Evolutionary conservation across 2,329 filamentous ascomycete species (phyloP).

Genomic region (Annulohypoxylon truncatum): DNA sequence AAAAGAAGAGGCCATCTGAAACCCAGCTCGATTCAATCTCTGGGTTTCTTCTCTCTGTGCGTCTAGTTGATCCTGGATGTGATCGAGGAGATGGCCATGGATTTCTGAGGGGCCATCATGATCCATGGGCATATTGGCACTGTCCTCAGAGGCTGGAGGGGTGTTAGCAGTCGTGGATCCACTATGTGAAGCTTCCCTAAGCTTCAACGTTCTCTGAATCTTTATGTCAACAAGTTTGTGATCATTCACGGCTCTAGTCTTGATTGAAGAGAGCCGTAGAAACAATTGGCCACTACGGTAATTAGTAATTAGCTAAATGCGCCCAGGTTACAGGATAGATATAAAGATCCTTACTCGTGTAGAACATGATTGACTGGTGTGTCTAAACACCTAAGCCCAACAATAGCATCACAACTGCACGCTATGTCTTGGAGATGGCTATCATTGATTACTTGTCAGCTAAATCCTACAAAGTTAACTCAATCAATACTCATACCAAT

Average conservation of each 20-base stretch:
- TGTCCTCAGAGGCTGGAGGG: constrained; percentile 5
- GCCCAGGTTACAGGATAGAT: not conserved
- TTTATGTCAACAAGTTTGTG: constrained; percentile 44
- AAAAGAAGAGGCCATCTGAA: constrained; percentile 53
- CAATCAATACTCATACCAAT: constrained; percentile 48
- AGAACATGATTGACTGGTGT: constrained; percentile 54
- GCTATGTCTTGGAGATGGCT: constrained; percentile 54
- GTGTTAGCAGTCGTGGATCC: constrained; percentile 5
- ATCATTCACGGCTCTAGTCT: constrained; percentile 34
- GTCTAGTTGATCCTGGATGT: constrained; percentile 52
- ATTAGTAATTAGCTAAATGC: constrained; percentile 25
- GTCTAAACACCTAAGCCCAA: constrained; percentile 53
- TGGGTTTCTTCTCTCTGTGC: constrained; percentile 52
- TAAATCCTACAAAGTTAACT: not conserved
- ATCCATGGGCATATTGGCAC: not conserved
- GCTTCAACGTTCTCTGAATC: constrained; percentile 51
- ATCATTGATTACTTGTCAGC: constrained; percentile 1
- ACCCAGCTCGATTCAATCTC: constrained; percentile 53
- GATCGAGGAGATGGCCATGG: constrained; percentile 38
- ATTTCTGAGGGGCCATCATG: constrained; percentile 16
- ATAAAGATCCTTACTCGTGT: constrained; percentile 49
- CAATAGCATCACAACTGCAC: constrained; percentile 50
- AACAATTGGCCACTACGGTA: constrained; percentile 53
- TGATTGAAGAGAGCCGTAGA: constrained; percentile 49
- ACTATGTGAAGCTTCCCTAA: constrained; percentile 43